A percentile compares a stretch with the other conserved stretches of the same genome.
These are phyloP conservation scores for Fusarium clavum DNA, from an alignment of 2,329 filamentous ascomycete genomes.

Conservation along the genomic window DNA sequence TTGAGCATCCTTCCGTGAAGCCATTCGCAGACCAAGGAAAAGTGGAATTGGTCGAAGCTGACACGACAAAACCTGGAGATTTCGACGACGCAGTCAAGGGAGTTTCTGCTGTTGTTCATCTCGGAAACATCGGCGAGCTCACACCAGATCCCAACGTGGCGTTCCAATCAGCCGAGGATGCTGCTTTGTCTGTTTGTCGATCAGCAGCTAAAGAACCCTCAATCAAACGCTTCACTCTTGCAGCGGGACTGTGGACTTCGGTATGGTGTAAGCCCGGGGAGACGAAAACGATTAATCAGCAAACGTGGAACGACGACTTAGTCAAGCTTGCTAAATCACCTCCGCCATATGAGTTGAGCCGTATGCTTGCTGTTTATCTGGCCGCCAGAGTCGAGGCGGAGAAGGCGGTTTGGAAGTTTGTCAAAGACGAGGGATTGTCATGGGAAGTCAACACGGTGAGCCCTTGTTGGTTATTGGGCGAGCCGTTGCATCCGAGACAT, in stretches of 20 bases:
- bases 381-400: constrained; percentile 31
- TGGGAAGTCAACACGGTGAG: constrained; percentile 39
- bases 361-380: constrained; percentile 16
- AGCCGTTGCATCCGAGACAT: constrained; percentile 22
- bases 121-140: constrained; percentile 26
- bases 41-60: constrained; percentile 36
- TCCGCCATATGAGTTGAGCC: constrained; percentile 29
- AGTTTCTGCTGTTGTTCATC: constrained; percentile 34
- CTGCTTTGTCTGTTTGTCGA: constrained; percentile 25
- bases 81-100: constrained; percentile 39
- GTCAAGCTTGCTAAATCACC: constrained; percentile 27
- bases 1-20: constrained; percentile 22
- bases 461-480: constrained; percentile 31
- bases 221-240: constrained; percentile 38
- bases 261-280: constrained; percentile 21
- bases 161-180: constrained; percentile 28
- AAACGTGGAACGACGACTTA: constrained; percentile 39
- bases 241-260: constrained; percentile 31
- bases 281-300: neutral
- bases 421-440: constrained; percentile 19
- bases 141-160: constrained; percentile 31
- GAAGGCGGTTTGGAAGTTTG: constrained; percentile 42
- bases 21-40: constrained; percentile 11
- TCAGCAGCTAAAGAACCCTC: constrained; percentile 32
- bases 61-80: constrained; percentile 24